phyloP scores from a whole-genome alignment of 805 yeast genomes.

The Zygotorulaspora florentina region DNA sequence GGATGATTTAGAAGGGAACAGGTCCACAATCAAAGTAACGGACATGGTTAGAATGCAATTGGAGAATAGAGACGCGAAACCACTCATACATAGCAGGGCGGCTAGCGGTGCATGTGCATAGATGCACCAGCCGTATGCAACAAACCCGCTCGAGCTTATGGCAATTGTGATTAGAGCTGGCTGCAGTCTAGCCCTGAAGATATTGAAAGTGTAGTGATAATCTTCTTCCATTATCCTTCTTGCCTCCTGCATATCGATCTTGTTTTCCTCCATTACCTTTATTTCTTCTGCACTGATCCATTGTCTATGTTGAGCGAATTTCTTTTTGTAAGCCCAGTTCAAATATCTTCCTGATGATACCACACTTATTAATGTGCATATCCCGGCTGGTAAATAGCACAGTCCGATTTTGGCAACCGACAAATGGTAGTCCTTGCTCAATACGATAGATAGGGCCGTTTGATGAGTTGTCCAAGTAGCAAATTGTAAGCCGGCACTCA shows the following conservation, averaged over 20 bases:
- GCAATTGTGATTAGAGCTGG: conserved; percentile 42
- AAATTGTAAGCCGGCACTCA: conserved; percentile 61
- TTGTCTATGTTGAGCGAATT: conserved; percentile 18
- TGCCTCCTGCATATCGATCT: conserved; percentile 19
- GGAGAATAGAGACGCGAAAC: conserved; percentile 54
- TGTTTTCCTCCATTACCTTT: conserved; percentile 17
- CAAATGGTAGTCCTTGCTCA: conserved; percentile 49
- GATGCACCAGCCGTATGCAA: conserved; percentile 73
- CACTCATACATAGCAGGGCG: conserved; percentile 55
- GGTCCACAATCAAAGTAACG: conserved; percentile 69
- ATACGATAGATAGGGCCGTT: conserved; percentile 57
- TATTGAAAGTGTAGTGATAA: conserved; percentile 43
- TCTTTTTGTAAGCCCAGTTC: conserved; percentile 40
- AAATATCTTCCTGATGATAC: conserved; percentile 52
- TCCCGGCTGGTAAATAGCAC: conserved; percentile 71
- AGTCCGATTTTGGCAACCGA: conserved; percentile 58
- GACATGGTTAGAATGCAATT: conserved; percentile 55
- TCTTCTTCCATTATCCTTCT: conserved; percentile 22
- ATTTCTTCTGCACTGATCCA: conserved; percentile 22
- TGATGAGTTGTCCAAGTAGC: conserved; percentile 67
- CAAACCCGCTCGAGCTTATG: conserved; percentile 38
- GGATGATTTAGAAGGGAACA: conserved; percentile 66
- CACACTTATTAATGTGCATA: conserved; percentile 60
- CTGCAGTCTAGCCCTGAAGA: conserved; percentile 52
- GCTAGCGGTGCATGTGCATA: conserved; percentile 45